These are phyloP conservation scores for Dactylellina sp. DNA, from an alignment of 2,329 filamentous ascomycete species.

Conservation along the genomic window DNA sequence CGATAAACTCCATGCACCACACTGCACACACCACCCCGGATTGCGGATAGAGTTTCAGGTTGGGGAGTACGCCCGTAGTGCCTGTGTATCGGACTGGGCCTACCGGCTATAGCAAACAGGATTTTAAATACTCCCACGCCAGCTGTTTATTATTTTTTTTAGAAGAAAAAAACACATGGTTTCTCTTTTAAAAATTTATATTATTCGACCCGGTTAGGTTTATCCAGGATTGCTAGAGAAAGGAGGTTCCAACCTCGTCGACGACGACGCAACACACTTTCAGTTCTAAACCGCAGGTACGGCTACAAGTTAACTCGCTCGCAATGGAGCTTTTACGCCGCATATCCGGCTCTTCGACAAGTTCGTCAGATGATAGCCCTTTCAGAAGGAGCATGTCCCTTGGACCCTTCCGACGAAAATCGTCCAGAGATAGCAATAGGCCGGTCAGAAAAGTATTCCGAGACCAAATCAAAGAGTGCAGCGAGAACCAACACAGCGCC, in stretches of 20 bases:
- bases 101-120: slow-evolving; percentile 12
- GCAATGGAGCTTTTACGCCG: slow-evolving; percentile 50
- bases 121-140: slow-evolving; percentile 33
- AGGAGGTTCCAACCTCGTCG: too few species aligned
- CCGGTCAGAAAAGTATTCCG: slow-evolving; percentile 27
- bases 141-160: background rate
- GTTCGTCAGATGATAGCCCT: slow-evolving; percentile 33
- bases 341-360: slow-evolving; percentile 50
- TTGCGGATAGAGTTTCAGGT: slow-evolving; percentile 51
- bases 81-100: slow-evolving; percentile 18
- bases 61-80: background rate
- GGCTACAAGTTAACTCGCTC: too few species aligned
- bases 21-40: slow-evolving; percentile 14
- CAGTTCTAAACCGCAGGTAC: too few species aligned
- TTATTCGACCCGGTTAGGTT: background rate
- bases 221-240: background rate
- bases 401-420: slow-evolving; percentile 41
- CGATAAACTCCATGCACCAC: slow-evolving; percentile 34
- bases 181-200: slow-evolving; percentile 17
- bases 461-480: slow-evolving; percentile 40
- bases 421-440: slow-evolving; percentile 45
- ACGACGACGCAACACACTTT: too few species aligned
- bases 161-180: background rate
- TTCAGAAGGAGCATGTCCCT: slow-evolving; percentile 40
- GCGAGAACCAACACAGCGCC: slow-evolving; percentile 23